Base-by-base conservation (phyloP, 169 alveolate species). In the Plasmodium chabaudi region DNA sequence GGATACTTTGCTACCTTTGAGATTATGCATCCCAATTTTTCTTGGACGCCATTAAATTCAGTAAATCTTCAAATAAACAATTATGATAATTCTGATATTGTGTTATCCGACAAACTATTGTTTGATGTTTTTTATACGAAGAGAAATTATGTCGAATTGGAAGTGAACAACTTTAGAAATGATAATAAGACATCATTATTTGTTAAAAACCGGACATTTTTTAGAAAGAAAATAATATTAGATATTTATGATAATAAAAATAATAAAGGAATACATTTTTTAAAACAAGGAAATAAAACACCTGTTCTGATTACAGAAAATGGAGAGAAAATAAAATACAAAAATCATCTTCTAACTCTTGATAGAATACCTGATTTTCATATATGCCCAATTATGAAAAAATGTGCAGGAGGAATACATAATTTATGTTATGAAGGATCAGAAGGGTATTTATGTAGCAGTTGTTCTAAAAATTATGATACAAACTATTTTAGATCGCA, bases 371-470 rank as follows among this genome's bases (percentile, higher is more conserved):
- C 91, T 19, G 91, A 86, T 51, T 46, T 86, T 47, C 91, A 71
- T 27, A n/a, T 47, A 65, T 86, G 91, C 47, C 91, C 91, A 65
- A 86, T 69, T 57, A 68, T 46, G 44, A 86, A 69, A 57, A 56
- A 87, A 42, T 86, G 91, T 63, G 51, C 59, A 23, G 91, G 91
- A 42, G 87, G 87, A 9, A 51, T 49, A 7, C 23, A 59, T 55
- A 86, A 86, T 69, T 49, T 79, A 51, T 94, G 96, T 64, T 71
- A 56, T 15, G 65, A 57, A 25, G 96, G 96, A n/a, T 90, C 95
- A 17, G 90, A 65, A 27, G 96, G 96, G 39, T 94, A 94, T 84
- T 75, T 92, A 61, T 94, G 96, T 65, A 82, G 71, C 73, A 77
- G 72, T 25, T 94, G 96, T 59, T 59, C 72, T 49, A 51, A 59